A percentile compares a stretch with the other conserved stretches of the same genome.
These are phyloP conservation scores for Trypethelium eluteriae DNA, from an alignment of 495 filamentous ascomycete species.

Conservation along the genomic window DNA sequence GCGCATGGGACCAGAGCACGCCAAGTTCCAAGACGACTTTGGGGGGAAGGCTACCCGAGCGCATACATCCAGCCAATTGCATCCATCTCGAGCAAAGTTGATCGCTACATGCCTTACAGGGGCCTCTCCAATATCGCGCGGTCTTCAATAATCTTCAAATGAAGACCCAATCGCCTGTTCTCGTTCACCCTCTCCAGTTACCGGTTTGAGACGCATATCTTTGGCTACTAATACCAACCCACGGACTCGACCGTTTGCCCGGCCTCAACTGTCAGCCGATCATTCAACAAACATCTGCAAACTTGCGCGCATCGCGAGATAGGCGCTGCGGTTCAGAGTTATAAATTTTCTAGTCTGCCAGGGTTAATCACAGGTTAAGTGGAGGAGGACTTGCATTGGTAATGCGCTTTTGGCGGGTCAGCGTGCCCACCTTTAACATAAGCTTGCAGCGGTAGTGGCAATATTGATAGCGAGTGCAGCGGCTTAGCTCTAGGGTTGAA, in stretches of 20 bases:
- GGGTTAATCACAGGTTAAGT: not conserved
- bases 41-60: conserved; percentile 7
- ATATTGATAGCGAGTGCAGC: conserved; percentile 10
- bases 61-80: conserved; percentile 11
- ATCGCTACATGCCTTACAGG: conserved; percentile 5
- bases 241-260: not conserved
- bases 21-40: conserved; percentile 4
- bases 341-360: conserved; percentile 2
- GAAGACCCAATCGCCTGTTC: not conserved
- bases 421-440: conserved; percentile 4
- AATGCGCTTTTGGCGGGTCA: not conserved
- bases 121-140: not conserved
- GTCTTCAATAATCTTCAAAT: not conserved
- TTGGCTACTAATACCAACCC: not conserved
- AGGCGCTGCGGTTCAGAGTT: not conserved
- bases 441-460: conserved; percentile 11
- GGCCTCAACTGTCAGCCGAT: not conserved
- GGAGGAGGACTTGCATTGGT: not conserved
- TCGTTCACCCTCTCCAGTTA: not conserved
- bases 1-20: not conserved
- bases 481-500: not conserved
- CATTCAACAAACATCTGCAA: not conserved
- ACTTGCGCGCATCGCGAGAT: conserved; percentile 7
- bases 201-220: not conserved
- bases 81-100: not conserved